These are phyloP conservation scores for Cutaneotrichosporon sp. DNA, from an alignment of 1,284 basidiomycete species.

Conservation along the genomic window DNA sequence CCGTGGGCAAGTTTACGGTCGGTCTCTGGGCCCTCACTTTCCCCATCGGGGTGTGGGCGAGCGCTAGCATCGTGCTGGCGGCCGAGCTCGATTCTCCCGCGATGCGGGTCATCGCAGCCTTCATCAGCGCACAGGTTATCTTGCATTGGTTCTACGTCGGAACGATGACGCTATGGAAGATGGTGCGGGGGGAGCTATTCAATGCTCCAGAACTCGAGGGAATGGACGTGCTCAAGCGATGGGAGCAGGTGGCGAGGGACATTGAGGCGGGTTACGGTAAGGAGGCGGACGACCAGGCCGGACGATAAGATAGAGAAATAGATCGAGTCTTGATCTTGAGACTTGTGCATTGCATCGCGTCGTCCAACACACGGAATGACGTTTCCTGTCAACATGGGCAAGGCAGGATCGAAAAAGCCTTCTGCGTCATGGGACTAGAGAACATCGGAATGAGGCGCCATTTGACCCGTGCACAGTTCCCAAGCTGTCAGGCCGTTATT, in stretches of 20 bases:
- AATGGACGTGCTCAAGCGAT: not conserved
- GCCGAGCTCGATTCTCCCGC: slow-evolving; percentile 58
- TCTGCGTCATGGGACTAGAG: no score
- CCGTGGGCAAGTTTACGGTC: slow-evolving; percentile 33
- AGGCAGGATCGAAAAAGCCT: no score
- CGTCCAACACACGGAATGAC: no score
- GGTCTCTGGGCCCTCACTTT: slow-evolving; percentile 53
- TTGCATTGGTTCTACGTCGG: slow-evolving; percentile 62
- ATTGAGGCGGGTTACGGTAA: slow-evolving; percentile 4
- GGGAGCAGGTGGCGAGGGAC: not conserved
- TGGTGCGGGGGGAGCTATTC: slow-evolving; percentile 56
- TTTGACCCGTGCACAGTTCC: no score
- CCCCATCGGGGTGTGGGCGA: slow-evolving; percentile 60
- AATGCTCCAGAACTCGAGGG: slow-evolving; percentile 51
- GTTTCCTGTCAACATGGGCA: no score
- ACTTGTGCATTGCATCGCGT: not conserved
- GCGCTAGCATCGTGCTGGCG: slow-evolving; percentile 61
- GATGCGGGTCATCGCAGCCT: slow-evolving; percentile 59
- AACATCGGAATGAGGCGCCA: no score
- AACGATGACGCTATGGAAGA: slow-evolving; percentile 54
- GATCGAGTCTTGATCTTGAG: not conserved
- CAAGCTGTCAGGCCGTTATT: no score
- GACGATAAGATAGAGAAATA: not conserved
- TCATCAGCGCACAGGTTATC: slow-evolving; percentile 59
- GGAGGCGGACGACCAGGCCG: not conserved